Conservation (phyloP, 345 rosid species). For the Hypericum androsaemum region DNA sequence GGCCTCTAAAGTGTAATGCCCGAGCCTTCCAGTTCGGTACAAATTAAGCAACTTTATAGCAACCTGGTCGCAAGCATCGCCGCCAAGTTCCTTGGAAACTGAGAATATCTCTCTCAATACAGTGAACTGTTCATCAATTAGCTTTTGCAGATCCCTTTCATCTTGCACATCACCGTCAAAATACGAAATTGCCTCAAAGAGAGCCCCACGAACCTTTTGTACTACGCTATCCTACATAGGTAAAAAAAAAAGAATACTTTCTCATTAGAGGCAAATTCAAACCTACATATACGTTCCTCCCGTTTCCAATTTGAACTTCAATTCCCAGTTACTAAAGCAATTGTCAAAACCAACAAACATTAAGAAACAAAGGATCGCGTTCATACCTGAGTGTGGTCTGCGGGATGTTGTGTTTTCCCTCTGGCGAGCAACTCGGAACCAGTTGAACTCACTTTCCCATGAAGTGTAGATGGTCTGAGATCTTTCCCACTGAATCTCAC, state of each 20-base stretch:
- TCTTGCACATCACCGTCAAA: constrained; percentile 26
- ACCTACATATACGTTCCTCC: too few species aligned
- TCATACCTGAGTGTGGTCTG: constrained; percentile 75
- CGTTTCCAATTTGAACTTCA: too few species aligned
- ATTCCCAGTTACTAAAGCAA: neutral
- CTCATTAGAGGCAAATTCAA: neutral
- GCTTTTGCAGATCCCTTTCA: constrained; percentile 29
- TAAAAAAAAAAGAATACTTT: neutral
- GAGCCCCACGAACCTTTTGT: constrained; percentile 39
- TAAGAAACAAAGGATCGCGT: neutral
- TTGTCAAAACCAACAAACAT: neutral
- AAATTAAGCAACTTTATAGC: constrained; percentile 55
- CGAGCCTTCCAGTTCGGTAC: constrained; percentile 80
- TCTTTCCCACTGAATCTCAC: constrained; percentile 21
- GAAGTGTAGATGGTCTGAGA: constrained; percentile 8
- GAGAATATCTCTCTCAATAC: constrained; percentile 33
- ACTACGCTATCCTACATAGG: constrained; percentile 51
- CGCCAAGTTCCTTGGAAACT: constrained; percentile 27
- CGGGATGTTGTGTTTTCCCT: constrained; percentile 38
- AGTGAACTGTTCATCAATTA: constrained; percentile 34
- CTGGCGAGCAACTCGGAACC: constrained; percentile 12
- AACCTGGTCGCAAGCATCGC: constrained; percentile 28
- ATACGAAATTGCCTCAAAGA: constrained; percentile 35
- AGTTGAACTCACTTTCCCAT: constrained; percentile 16
- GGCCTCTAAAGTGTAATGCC: constrained; percentile 54